Conservation (phyloP, 495 filamentous ascomycete genomes). For the Ramalina peruviana region DNA sequence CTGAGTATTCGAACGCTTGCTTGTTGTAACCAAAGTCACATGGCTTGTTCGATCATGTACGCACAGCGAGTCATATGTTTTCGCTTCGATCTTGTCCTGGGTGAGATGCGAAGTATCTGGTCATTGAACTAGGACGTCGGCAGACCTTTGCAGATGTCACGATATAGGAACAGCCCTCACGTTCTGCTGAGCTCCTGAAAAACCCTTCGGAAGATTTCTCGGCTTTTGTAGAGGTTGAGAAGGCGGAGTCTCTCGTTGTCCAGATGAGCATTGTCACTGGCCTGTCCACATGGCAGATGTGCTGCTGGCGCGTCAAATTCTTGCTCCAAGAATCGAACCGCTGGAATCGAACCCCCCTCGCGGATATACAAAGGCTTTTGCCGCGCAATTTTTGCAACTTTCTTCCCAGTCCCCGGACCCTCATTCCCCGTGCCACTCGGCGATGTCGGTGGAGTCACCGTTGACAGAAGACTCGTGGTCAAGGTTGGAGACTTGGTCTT, state of each 20-base stretch:
- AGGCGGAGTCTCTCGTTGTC: conserved; percentile 85
- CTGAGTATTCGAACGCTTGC: conserved; percentile 19
- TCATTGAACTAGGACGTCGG: no score
- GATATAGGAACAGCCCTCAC: neutral
- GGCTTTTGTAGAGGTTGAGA: conserved; percentile 77
- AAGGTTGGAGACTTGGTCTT: neutral
- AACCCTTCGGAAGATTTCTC: conserved; percentile 78
- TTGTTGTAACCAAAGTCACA: neutral
- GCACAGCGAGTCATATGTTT: no score
- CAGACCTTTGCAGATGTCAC: no score
- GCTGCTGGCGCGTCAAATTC: conserved; percentile 87
- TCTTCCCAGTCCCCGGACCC: neutral
- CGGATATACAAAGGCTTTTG: conserved; percentile 61
- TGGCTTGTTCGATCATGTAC: neutral
- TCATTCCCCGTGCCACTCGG: neutral
- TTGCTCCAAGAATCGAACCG: conserved; percentile 87
- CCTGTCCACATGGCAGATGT: conserved; percentile 87
- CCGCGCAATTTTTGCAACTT: neutral
- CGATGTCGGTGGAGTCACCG: neutral
- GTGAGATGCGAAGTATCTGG: no score
- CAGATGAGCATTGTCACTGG: conserved; percentile 86
- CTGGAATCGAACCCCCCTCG: conserved; percentile 88
- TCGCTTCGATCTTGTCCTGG: no score
- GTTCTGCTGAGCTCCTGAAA: conserved; percentile 45
- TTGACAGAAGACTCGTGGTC: neutral